phyloP scores from a whole-genome alignment of 305 asterid genomes.

The Lippia alba region DNA sequence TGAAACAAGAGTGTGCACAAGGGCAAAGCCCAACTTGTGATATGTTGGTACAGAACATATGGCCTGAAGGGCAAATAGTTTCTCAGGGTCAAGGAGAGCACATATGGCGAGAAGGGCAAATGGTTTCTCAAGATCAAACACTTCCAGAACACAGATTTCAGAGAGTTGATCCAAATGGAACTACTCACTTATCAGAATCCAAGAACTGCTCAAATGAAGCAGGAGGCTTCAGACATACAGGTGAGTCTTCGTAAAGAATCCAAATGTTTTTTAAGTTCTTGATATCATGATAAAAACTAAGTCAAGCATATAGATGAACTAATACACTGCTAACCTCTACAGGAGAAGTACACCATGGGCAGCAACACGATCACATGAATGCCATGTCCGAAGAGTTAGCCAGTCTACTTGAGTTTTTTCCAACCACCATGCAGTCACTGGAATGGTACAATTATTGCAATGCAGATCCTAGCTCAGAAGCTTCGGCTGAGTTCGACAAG shows the following conservation, averaged over 20 bases:
- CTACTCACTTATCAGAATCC: conserved; percentile 22
- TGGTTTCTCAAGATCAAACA: conserved; percentile 33
- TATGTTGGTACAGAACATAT: conserved; percentile 34
- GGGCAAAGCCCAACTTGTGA: conserved; percentile 32
- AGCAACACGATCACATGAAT: conserved; percentile 19
- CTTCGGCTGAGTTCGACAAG: conserved; percentile 25
- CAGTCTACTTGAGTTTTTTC: conserved; percentile 38
- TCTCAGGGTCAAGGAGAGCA: background rate
- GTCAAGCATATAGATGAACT: background rate
- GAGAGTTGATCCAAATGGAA: conserved; percentile 9
- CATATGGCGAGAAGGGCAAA: conserved; percentile 31
- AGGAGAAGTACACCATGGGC: conserved; percentile 26
- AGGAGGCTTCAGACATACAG: conserved; percentile 27
- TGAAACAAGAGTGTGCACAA: conserved; percentile 1
- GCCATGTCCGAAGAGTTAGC: conserved; percentile 39
- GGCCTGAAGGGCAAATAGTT: conserved; percentile 31
- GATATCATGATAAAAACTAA: background rate
- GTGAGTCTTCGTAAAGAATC: conserved; percentile 23
- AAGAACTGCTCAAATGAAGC: conserved; percentile 27
- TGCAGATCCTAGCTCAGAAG: conserved; percentile 13
- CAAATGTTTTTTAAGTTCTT: background rate
- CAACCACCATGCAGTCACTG: conserved; percentile 29
- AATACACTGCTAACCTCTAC: conserved; percentile 1
- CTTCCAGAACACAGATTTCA: conserved; percentile 11
- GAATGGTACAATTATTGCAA: conserved; percentile 29